Evolutionary conservation across 2,329 filamentous ascomycete species (phyloP), one percentile per base, ranked within the genome.

Genomic region (Venturia carpophila): DNA sequence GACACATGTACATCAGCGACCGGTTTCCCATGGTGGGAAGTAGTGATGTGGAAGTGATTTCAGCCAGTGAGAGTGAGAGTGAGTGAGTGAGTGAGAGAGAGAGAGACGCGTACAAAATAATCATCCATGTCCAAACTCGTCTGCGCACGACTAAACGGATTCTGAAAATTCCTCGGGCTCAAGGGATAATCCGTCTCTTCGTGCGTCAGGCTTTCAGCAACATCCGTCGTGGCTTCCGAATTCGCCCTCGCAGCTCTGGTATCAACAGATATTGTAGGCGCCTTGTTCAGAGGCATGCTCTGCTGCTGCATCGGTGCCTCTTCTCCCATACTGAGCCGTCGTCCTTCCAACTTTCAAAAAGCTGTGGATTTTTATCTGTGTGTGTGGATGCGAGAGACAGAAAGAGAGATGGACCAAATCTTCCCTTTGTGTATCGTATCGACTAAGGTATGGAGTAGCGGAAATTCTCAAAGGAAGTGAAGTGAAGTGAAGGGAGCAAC

Each of bases 41-140:
- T 34, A 34, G 6, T 34, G 30, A 34, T 3, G 30, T 34, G 30
- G 30, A 3, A 6, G 30, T 34, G 30, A 11, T 6, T 19, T 60
- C 41, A 17, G 58, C 34, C 30, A 19, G n/a, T 41, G n/a, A 34
- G 6, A 56, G 17, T 6, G 19, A 13, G 43, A 11, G 0, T 10
- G n/a, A n/a, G n/a, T n/a, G n/a, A n/a, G n/a, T n/a, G n/a, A n/a
- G n/a, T n/a, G n/a, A n/a, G n/a, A n/a, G n/a, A n/a, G n/a, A 19
- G 41, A 11, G 39, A 52, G 30, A 27, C 3, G 45, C 60, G 5
- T 60, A 66, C 65, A 41, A 66, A 66, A 37, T 66, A 66, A 62
- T 66, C 65, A 41, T 64, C 62, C 27, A 66, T 37, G 7, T 66
- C 65, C 17, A 66, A 39, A 34, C 45, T 56, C 7, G 64, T 65